A percentile compares a stretch with the other conserved stretches of the same genome.
Evolutionary conservation across 2,329 filamentous ascomycete species (phyloP).

Genomic region (Fusarium luffae): DNA sequence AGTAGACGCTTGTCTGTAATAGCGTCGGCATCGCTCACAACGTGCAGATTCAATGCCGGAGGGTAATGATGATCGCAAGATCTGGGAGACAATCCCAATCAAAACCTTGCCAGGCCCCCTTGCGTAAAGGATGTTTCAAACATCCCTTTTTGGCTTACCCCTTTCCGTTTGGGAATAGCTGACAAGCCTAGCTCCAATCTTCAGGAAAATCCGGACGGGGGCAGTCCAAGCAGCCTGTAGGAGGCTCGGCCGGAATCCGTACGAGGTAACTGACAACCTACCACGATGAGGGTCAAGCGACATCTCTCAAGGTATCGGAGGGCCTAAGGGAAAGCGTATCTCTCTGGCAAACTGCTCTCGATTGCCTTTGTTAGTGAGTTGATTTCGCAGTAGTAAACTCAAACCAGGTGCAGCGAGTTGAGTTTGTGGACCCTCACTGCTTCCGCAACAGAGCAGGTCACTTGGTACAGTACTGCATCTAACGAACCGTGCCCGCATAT

Average conservation of each 20-base stretch:
- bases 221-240: slow-evolving; percentile 8
- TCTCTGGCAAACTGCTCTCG: neutral
- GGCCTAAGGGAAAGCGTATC: neutral
- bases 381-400: slow-evolving; percentile 5
- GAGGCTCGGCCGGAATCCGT: slow-evolving; percentile 34
- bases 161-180: slow-evolving; percentile 36
- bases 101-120: slow-evolving; percentile 36
- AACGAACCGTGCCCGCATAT: neutral
- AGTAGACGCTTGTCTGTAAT: slow-evolving; percentile 27
- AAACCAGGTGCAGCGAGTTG: slow-evolving; percentile 1
- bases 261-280: slow-evolving; percentile 18
- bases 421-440: neutral
- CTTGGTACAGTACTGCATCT: neutral
- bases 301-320: neutral
- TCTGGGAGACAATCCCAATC: slow-evolving; percentile 41
- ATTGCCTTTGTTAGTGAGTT: neutral
- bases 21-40: slow-evolving; percentile 34
- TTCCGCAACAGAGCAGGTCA: neutral
- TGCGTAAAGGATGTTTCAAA: slow-evolving; percentile 41
- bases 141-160: slow-evolving; percentile 35
- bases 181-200: slow-evolving; percentile 20
- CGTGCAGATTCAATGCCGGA: slow-evolving; percentile 33
- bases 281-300: slow-evolving; percentile 17
- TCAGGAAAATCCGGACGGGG: slow-evolving; percentile 8
- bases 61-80: slow-evolving; percentile 33